phyloP scores from a whole-genome alignment of 169 alveolate genomes.

The Cryptosporidium baileyi region DNA sequence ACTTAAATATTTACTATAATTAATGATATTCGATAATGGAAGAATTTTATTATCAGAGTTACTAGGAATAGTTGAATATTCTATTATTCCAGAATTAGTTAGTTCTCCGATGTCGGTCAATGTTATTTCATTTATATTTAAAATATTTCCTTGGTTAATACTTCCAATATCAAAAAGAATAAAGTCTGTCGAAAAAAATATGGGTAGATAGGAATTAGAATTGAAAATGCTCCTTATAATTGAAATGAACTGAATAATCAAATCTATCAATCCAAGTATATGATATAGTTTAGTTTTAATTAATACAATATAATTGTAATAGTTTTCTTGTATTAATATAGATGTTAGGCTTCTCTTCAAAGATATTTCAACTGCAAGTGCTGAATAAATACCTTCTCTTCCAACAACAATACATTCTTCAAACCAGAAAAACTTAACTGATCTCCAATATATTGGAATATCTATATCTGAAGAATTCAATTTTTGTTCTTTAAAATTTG shows the following conservation, averaged over 20 bases:
- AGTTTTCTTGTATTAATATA: background rate
- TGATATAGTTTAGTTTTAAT: background rate
- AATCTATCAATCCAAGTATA: background rate
- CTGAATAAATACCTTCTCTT: background rate
- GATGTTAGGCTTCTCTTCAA: slow-evolving; percentile 23
- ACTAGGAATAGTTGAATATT: background rate
- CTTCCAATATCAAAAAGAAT: slow-evolving; percentile 31
- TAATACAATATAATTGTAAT: background rate
- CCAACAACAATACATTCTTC: slow-evolving; percentile 16
- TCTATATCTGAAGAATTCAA: background rate
- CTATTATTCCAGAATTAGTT: background rate
- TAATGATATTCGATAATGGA: slow-evolving; percentile 11
- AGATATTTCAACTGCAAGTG: slow-evolving; percentile 62
- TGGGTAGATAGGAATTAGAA: slow-evolving; percentile 15
- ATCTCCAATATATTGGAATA: background rate
- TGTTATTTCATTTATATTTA: slow-evolving; percentile 1
- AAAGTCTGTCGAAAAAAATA: slow-evolving; percentile 45
- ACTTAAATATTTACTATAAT: slow-evolving; percentile 1
- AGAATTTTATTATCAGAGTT: background rate
- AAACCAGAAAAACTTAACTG: slow-evolving; percentile 28
- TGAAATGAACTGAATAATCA: slow-evolving; percentile 36
- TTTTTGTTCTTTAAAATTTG: background rate
- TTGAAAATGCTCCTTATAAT: slow-evolving; percentile 8
- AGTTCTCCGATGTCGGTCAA: slow-evolving; percentile 33
- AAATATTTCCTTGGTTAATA: background rate